Percentiles rank a stretch among this genome's conserved stretches.
Conservation (phyloP, 371 early-diverging fungal species). For the Sporodiniella umbellata region DNA sequence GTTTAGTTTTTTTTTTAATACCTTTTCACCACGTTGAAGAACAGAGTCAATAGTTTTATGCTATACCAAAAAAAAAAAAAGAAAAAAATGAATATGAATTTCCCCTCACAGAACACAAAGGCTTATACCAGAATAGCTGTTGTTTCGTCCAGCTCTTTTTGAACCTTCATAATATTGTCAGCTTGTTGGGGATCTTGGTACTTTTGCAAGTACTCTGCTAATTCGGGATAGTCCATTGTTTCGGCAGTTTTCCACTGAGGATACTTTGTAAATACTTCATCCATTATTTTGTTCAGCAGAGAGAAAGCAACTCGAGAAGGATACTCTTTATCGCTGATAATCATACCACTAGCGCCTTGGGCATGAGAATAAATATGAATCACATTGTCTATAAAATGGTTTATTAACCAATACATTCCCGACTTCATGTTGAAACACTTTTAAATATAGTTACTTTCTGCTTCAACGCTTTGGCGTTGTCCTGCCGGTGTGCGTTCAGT, state of each 20-base stretch:
- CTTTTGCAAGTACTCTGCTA: slow-evolving; percentile 69
- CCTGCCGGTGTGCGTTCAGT: slow-evolving; percentile 85
- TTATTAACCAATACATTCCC: too few species aligned
- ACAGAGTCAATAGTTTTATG: slow-evolving; percentile 97
- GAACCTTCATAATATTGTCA: slow-evolving; percentile 94
- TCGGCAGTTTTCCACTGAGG: slow-evolving; percentile 58
- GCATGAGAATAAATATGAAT: slow-evolving; percentile 78
- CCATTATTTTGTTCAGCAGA: slow-evolving; percentile 79
- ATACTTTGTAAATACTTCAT: slow-evolving; percentile 80
- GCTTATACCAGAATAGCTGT: slow-evolving; percentile 84
- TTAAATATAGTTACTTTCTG: too few species aligned
- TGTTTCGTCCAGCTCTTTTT: slow-evolving; percentile 97
- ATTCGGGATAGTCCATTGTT: slow-evolving; percentile 61
- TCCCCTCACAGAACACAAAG: too few species aligned
- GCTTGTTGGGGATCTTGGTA: slow-evolving; percentile 94
- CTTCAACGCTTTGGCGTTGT: slow-evolving; percentile 82
- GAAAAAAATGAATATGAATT: neutral
- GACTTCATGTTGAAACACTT: too few species aligned
- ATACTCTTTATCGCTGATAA: slow-evolving; percentile 89
- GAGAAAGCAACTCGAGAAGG: slow-evolving; percentile 91
- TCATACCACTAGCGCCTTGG: slow-evolving; percentile 74
- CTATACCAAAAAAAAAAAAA: slow-evolving; percentile 26
- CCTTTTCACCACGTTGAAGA: slow-evolving; percentile 94
- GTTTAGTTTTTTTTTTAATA: slow-evolving; percentile 7
- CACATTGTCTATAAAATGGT: slow-evolving; percentile 76